Evolutionary conservation across 2,329 filamentous ascomycete species (phyloP).

Genomic region (Lithohypha guttulata): DNA sequence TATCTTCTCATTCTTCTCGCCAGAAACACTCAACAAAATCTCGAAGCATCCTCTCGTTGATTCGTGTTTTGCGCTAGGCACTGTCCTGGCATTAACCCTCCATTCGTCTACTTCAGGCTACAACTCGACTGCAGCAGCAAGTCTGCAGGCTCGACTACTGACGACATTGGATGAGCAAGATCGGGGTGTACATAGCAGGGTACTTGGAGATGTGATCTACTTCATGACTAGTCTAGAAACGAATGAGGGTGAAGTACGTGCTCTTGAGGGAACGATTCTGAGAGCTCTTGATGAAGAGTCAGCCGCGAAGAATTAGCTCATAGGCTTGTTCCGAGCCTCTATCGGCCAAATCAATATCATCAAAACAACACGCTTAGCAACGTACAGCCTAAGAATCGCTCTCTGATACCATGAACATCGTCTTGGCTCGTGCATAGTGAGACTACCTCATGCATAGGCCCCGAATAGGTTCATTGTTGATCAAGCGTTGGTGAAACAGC

Average conservation of each 20-base stretch:
- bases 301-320: not conserved
- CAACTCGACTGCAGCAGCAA: slow-evolving; percentile 44
- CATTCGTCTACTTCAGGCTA: slow-evolving; percentile 44
- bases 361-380: no score
- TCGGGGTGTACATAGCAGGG: slow-evolving; percentile 46
- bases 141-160: slow-evolving; percentile 40
- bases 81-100: slow-evolving; percentile 57
- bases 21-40: slow-evolving; percentile 46
- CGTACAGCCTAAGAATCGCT: no score
- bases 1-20: slow-evolving; percentile 63
- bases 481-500: no score
- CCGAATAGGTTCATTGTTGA: no score
- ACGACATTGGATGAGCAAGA: slow-evolving; percentile 29
- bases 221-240: slow-evolving; percentile 49
- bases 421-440: no score
- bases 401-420: no score
- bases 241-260: slow-evolving; percentile 25
- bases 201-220: slow-evolving; percentile 51
- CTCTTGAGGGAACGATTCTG: slow-evolving; percentile 14
- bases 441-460: no score
- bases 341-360: no score
- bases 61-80: slow-evolving; percentile 62
- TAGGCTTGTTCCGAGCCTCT: no score
- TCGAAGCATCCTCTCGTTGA: slow-evolving; percentile 49
- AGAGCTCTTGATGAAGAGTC: slow-evolving; percentile 16